Base-by-base conservation (phyloP, 179 eudicot species). In the Amaranthus tricolor region DNA sequence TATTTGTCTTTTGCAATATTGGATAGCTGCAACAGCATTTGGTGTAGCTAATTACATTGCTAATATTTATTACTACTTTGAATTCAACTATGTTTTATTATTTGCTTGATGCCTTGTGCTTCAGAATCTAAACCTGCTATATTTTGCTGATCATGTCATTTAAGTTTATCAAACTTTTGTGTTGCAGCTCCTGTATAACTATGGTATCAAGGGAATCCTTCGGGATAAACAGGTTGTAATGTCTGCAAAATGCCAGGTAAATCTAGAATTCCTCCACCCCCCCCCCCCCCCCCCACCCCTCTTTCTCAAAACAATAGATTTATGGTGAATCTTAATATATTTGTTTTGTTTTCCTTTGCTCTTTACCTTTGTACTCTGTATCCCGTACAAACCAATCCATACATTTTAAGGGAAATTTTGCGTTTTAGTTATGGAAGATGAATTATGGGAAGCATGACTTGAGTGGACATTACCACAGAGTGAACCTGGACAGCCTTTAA, bases 241-340 rank as follows among this genome's bases (percentile, higher is more conserved):
- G 66, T 95, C 99, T 65, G 91, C 95, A 66, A 95, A 95, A 82
- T 93, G 97, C 74, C 91, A 71, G 96, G 99, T 95, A 88, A 72
- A 67, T 72, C 43, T n/a, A 14, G 53, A 53, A 21, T 19, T 4
- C 20, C 5, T 19, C 45, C n/a, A 3, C 12, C 47, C 45, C 7
- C 58, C 65, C 21, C 47, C 9, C 4, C 14, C 62, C 43, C 14
- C 19, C 10, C 3, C 0, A 6, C 21, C 62, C 11, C 19, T 49
- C 61, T 17, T 9, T 6, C 24, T 57, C 8, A 20, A 9, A 20
- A 9, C 5, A 9, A 54, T 48, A 51, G 63, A 63, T 24, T 7
- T 31, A 21, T 21, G 17, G 10, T 52, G 73, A 51, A n/a, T 51
- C 11, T n/a, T 63, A 16, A 8, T n/a, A 24, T 31, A 31, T 31